phyloP scores from a whole-genome alignment of 768 basidiomycete genomes.

The Tylopilus plumbeoviolaceoides region DNA sequence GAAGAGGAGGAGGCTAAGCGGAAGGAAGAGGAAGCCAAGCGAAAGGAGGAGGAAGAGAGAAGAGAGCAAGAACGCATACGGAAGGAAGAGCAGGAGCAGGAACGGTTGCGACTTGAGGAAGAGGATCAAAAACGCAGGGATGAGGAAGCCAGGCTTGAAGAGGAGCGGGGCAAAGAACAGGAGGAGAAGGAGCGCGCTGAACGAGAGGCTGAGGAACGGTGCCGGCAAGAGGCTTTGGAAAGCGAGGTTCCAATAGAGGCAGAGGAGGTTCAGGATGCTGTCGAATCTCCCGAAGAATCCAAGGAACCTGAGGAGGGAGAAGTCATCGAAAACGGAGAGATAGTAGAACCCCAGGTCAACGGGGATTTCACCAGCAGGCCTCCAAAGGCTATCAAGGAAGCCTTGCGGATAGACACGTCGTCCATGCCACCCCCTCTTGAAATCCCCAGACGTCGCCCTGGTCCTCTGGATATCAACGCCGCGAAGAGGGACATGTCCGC shows the following conservation, averaged over 20 bases:
- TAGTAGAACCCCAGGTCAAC: conserved; percentile 22
- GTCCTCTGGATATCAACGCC: conserved; percentile 64
- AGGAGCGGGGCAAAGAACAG: conserved; percentile 34
- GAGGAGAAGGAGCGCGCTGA: conserved; percentile 41
- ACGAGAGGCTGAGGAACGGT: conserved; percentile 32
- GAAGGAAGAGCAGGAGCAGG: conserved; percentile 39
- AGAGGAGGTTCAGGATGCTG: conserved; percentile 31
- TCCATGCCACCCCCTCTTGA: conserved; percentile 38
- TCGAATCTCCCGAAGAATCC: conserved; percentile 40
- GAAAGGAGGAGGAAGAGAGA: conserved; percentile 43
- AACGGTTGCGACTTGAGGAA: conserved; percentile 27
- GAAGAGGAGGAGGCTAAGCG: conserved; percentile 43
- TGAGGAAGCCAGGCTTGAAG: conserved; percentile 25
- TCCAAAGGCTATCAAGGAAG: conserved; percentile 40
- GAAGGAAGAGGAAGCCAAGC: conserved; percentile 39
- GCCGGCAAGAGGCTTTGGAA: conserved; percentile 19
- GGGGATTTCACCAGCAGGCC: conserved; percentile 42
- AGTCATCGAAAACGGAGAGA: conserved; percentile 32
- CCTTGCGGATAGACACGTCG: conserved; percentile 64
- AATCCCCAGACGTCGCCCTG: conserved; percentile 52
- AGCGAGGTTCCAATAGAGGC: conserved; percentile 33
- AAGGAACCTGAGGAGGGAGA: conserved; percentile 42
- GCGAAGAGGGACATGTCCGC: conserved; percentile 40
- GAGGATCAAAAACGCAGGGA: conserved; percentile 34
- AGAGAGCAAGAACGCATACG: conserved; percentile 37